Evolutionary conservation across 225 moss, liverwort and hornwort genomes (phyloP).

Genomic region (Takakia lepidozioides): DNA sequence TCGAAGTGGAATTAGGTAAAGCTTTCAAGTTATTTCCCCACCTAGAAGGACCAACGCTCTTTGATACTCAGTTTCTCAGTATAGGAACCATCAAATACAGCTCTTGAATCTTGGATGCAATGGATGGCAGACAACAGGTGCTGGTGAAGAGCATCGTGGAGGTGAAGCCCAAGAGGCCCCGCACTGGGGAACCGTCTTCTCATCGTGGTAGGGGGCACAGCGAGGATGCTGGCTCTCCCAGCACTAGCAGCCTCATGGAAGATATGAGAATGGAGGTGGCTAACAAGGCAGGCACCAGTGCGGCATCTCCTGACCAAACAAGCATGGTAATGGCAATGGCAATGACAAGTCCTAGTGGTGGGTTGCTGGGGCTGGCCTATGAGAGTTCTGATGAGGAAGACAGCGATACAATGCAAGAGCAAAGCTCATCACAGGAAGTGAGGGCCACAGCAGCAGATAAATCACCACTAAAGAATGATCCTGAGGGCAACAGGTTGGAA

Average conservation of each 20-base stretch:
- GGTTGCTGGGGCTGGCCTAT: conserved; percentile 79
- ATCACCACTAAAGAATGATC: no score
- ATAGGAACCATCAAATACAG: no score
- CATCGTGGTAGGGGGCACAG: conserved; percentile 6
- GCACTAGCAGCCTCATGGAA: conserved; percentile 25
- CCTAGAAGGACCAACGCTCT: no score
- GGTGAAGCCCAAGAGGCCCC: conserved; percentile 83
- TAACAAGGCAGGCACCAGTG: conserved; percentile 8
- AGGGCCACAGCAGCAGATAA: no score
- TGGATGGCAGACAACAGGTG: conserved; percentile 68
- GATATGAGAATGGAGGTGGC: no score
- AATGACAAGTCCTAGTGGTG: conserved; percentile 45
- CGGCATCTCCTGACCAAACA: conserved; percentile 17
- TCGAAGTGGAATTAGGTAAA: conserved; percentile 85
- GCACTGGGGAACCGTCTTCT: conserved; percentile 34
- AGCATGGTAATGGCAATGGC: conserved; percentile 15
- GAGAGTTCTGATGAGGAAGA: conserved; percentile 86
- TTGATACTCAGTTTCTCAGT: no score
- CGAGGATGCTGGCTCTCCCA: conserved; percentile 42
- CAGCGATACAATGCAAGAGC: conserved; percentile 37
- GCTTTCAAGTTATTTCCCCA: no score
- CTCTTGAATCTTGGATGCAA: no score
- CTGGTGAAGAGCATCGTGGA: conserved; percentile 84
- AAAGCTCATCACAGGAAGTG: no score
- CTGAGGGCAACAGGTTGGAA: no score